phyloP scores from a whole-genome alignment of 2,329 filamentous ascomycete species.

The Clarireedia sp. region DNA sequence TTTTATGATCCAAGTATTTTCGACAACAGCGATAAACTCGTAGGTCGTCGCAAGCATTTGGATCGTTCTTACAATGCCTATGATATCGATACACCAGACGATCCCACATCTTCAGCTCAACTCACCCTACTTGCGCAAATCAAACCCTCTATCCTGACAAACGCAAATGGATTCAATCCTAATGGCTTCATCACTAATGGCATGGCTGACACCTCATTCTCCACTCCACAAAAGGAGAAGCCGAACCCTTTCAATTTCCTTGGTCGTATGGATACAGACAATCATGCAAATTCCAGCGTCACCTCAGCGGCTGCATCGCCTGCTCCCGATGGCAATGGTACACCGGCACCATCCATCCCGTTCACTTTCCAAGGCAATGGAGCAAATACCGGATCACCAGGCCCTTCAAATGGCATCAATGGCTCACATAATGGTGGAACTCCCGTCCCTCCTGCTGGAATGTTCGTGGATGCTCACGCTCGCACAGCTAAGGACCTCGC shows the following conservation, averaged over 20 bases:
- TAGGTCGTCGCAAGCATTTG: slow-evolving; percentile 70
- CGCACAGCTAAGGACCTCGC: slow-evolving; percentile 41
- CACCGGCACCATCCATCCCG: slow-evolving; percentile 46
- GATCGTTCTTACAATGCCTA: slow-evolving; percentile 90
- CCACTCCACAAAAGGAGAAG: slow-evolving; percentile 55
- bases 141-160: slow-evolving; percentile 47
- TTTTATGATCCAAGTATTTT: slow-evolving; percentile 86
- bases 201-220: slow-evolving; percentile 35
- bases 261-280: slow-evolving; percentile 49
- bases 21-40: slow-evolving; percentile 72
- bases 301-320: slow-evolving; percentile 78
- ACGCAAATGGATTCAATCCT: slow-evolving; percentile 32
- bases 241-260: slow-evolving; percentile 63
- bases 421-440: slow-evolving; percentile 44
- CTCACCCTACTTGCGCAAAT: slow-evolving; percentile 54
- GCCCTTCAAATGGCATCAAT: slow-evolving; percentile 28
- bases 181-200: slow-evolving; percentile 31
- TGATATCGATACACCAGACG: slow-evolving; percentile 78
- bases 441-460: slow-evolving; percentile 30
- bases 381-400: slow-evolving; percentile 22
- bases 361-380: slow-evolving; percentile 38
- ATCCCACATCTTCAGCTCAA: slow-evolving; percentile 81
- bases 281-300: slow-evolving; percentile 69
- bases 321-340: slow-evolving; percentile 66
- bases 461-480: slow-evolving; percentile 35